Base-by-base conservation (phyloP, 768 basidiomycete species). In the Rhizopogon sp. region DNA sequence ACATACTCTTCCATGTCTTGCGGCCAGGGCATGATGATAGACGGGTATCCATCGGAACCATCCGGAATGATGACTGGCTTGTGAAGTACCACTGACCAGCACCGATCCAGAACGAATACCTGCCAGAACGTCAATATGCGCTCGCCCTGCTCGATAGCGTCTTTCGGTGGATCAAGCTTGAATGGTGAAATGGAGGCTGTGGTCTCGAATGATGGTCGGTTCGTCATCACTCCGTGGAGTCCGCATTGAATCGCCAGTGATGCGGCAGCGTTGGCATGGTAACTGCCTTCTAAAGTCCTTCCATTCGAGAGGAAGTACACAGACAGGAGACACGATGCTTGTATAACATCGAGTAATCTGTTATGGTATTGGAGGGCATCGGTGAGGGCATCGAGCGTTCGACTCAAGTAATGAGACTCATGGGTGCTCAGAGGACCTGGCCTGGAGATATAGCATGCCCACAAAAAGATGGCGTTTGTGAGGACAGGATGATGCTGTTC, bases 51-150 rank as follows among this genome's bases (percentile, higher is more conserved):
- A 53, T 82, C 78, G 37, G 77, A 73, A 47, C 81, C 80, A 59
- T 91, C 88, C 14, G 83, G 80, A 41, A 91, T 81, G 41, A 83
- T 74, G 9, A 76, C 72, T 5, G 88, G 87, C 57, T 85, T 84
- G 31, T 82, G 84, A 6, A 90, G 76, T 9, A 83, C 79, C 5
- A 85, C 83, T 20, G 88, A 88, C 87, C 88, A 90, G 64, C 87
- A 89, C 31, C 85, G 81, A 68, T 93, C 90, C 59, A 91, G 74
- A 62, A 82, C 81, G 69, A 84, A 93, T 10, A 88, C 87, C 64
- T 90, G 87, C 90, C 90, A 93, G 61, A 93, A 93, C 0, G 88
- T 78, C 39, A 84, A 68, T 54, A 90, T 83, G 41, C 87, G 76
- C 64, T 90, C 87, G 45, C 84, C 86, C 43, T 85, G 83, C 59